Conservation (phyloP, 2,329 filamentous ascomycete genomes). For the Parastagonospora nodorum region DNA sequence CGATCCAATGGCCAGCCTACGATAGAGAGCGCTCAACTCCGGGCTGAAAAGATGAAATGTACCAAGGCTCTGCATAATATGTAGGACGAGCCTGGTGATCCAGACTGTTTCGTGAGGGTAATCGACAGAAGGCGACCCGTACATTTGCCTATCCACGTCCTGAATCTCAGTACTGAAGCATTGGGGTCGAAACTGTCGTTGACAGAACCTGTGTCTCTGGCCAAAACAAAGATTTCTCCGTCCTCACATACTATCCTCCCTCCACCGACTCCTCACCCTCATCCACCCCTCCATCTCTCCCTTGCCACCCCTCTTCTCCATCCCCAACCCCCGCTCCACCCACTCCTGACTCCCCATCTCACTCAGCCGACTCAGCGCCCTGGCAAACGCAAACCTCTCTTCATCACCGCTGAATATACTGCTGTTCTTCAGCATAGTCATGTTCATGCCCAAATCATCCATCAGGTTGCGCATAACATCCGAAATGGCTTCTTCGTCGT, state of each 20-base stretch:
- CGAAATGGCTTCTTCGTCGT: constrained; percentile 59
- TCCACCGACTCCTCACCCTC: constrained; percentile 68
- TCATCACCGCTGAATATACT: constrained; percentile 93
- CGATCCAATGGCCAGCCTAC: too few relatives aligned
- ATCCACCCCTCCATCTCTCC: constrained; percentile 68
- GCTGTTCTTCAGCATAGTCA: constrained; percentile 81
- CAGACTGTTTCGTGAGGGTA: too few relatives aligned
- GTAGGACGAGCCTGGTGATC: too few relatives aligned
- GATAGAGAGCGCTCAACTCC: too few relatives aligned
- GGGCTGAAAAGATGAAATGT: too few relatives aligned
- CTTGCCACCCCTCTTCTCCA: constrained; percentile 69
- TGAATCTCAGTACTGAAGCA: too few relatives aligned
- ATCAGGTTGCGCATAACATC: constrained; percentile 79
- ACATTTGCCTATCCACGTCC: too few relatives aligned
- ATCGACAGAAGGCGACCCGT: too few relatives aligned
- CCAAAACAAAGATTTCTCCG: too few relatives aligned
- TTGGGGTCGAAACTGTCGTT: too few relatives aligned
- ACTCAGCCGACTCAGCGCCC: constrained; percentile 79
- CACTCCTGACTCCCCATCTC: constrained; percentile 96
- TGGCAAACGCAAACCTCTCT: constrained; percentile 93
- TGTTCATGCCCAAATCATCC: constrained; percentile 85
- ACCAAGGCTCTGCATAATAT: too few relatives aligned
- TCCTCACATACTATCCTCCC: constrained; percentile 52
- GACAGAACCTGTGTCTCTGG: too few relatives aligned
- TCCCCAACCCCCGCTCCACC: constrained; percentile 77